These are phyloP conservation scores for Sextonia rubra DNA, from an alignment of 164 flowering plant genomes.

Conservation along the genomic window DNA sequence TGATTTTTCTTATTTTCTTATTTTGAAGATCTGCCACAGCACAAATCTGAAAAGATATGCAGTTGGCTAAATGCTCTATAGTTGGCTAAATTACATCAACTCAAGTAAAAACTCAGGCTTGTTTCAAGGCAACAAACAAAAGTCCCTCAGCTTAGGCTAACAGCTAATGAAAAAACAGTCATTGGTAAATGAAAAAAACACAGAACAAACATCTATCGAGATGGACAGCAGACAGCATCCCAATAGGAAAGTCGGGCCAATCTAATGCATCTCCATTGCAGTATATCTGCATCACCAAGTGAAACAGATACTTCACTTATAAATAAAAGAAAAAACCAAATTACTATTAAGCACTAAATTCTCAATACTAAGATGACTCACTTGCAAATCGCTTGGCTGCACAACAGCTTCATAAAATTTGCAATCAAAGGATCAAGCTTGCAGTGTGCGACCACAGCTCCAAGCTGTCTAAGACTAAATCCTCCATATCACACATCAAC, in stretches of 20 bases:
- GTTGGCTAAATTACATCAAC: too few species aligned
- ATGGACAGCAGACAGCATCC: constrained; percentile 63
- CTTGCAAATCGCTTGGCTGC: constrained; percentile 79
- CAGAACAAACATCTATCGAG: constrained; percentile 52
- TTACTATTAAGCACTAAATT: background rate
- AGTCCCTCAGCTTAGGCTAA: too few species aligned
- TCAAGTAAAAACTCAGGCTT: too few species aligned
- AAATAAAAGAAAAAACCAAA: background rate
- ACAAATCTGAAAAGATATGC: too few species aligned
- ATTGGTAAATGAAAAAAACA: background rate
- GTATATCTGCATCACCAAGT: constrained; percentile 47
- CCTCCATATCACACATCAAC: constrained; percentile 74
- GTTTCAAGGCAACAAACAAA: too few species aligned
- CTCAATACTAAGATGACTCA: background rate
- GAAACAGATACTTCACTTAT: background rate
- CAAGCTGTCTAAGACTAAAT: constrained; percentile 67
- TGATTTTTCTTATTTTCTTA: too few species aligned
- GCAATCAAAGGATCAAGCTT: constrained; percentile 67
- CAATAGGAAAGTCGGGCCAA: constrained; percentile 60
- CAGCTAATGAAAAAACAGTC: too few species aligned
- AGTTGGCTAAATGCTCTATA: too few species aligned
- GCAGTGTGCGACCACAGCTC: constrained; percentile 59
- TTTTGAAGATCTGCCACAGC: too few species aligned
- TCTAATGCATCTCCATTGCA: constrained; percentile 74
- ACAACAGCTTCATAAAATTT: constrained; percentile 65